A percentile compares a stretch with the other conserved stretches of the same genome.
These are phyloP conservation scores for Pseudocercospora ulei DNA, from an alignment of 2,329 filamentous ascomycete genomes.

Conservation along the genomic window DNA sequence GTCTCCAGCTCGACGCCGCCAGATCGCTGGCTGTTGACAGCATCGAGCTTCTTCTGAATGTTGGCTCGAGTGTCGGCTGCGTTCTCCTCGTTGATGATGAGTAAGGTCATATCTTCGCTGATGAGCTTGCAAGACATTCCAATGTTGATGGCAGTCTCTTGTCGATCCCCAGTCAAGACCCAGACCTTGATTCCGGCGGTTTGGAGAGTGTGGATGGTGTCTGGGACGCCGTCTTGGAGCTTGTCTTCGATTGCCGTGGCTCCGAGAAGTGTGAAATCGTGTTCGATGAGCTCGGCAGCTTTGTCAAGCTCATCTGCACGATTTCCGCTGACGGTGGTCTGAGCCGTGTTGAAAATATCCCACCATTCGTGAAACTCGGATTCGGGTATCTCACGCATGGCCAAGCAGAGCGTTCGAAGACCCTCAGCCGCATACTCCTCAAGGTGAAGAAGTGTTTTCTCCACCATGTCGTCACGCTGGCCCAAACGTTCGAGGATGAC, in stretches of 20 bases:
- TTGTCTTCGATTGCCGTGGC: constrained; percentile 96
- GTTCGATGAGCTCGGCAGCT: constrained; percentile 89
- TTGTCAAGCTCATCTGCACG: constrained; percentile 94
- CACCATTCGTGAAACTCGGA: constrained; percentile 82
- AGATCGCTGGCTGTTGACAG: constrained; percentile 72
- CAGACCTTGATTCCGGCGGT: constrained; percentile 97
- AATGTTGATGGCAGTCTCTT: constrained; percentile 99
- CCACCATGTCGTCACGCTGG: constrained; percentile 68
- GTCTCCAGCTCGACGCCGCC: constrained; percentile 71
- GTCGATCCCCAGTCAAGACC: constrained; percentile 93
- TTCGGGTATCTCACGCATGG: constrained; percentile 86
- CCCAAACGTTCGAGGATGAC: constrained; percentile 88
- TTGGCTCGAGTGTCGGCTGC: constrained; percentile 74
- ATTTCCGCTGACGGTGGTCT: constrained; percentile 83
- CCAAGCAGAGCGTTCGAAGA: constrained; percentile 83
- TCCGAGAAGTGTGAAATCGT: constrained; percentile 79
- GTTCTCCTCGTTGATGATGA: constrained; percentile 89
- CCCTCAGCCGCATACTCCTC: constrained; percentile 98
- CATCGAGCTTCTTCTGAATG: constrained; percentile 83
- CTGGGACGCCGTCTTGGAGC: constrained; percentile 91
- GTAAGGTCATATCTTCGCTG: constrained; percentile 94
- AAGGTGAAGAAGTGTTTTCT: constrained; percentile 84
- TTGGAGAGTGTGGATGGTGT: constrained; percentile 95
- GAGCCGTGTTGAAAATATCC: constrained; percentile 73
- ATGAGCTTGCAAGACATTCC: constrained; percentile 99